A percentile compares a stretch with the other conserved stretches of the same genome.
phyloP scores from a whole-genome alignment of 352 stramenopile genomes.

The Pythium plurisporium region DNA sequence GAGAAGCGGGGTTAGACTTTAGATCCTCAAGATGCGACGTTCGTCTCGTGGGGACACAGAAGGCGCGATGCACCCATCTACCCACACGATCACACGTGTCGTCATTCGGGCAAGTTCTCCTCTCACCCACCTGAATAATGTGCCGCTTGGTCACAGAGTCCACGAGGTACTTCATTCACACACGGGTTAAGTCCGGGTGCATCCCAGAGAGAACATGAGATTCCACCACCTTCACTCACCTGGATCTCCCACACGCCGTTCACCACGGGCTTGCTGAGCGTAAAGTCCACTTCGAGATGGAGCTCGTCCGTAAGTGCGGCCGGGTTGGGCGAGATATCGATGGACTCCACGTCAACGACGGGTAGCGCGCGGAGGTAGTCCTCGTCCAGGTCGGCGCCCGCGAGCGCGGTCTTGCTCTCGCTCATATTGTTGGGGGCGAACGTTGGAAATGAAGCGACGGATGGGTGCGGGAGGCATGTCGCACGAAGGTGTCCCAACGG shows the following conservation, averaged over 20 bases:
- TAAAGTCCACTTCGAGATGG: slow-evolving; percentile 80
- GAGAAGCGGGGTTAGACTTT: too few relatives aligned
- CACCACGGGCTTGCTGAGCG: slow-evolving; percentile 51
- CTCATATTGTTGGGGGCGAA: slow-evolving; percentile 71
- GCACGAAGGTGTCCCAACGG: slow-evolving; percentile 27
- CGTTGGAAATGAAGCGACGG: neutral
- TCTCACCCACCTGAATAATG: slow-evolving; percentile 83
- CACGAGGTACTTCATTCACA: slow-evolving; percentile 85
- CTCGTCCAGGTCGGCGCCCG: slow-evolving; percentile 26
- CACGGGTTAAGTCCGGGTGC: too few relatives aligned
- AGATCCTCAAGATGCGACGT: too few relatives aligned
- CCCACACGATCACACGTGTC: neutral
- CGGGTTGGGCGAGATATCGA: slow-evolving; percentile 83
- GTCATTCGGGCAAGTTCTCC: neutral
- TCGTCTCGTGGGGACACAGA: neutral
- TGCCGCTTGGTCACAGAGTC: slow-evolving; percentile 81
- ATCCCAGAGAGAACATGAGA: slow-evolving; percentile 1
- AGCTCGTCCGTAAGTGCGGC: slow-evolving; percentile 68
- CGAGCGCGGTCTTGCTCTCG: slow-evolving; percentile 46
- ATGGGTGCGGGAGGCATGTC: slow-evolving; percentile 15
- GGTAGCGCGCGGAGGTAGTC: slow-evolving; percentile 44
- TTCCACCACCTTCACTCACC: slow-evolving; percentile 29
- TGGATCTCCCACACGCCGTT: slow-evolving; percentile 77
- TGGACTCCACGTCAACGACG: slow-evolving; percentile 56
- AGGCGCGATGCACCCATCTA: too few relatives aligned